A percentile compares a stretch with the other conserved stretches of the same genome.
Evolutionary conservation across 768 basidiomycete species (phyloP).

Genomic region (Rickenella mellea): DNA sequence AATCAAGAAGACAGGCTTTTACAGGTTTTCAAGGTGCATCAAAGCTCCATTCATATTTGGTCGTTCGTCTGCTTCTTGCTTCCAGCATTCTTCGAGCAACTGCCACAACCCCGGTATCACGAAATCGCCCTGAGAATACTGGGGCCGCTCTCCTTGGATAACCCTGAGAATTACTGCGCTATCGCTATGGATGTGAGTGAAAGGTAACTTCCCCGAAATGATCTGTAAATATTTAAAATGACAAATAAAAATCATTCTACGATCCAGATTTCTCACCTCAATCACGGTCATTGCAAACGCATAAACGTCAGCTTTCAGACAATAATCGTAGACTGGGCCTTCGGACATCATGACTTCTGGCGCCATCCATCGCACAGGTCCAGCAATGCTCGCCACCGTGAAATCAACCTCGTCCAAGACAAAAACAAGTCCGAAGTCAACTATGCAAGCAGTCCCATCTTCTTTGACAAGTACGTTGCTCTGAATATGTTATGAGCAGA

Average conservation of each 20-base stretch:
- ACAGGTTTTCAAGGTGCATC: too few relatives aligned
- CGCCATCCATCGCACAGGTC: conserved; percentile 21
- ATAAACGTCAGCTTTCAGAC: conserved; percentile 15
- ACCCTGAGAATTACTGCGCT: conserved; percentile 15
- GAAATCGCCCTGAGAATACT: too few relatives aligned
- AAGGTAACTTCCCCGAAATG: conserved; percentile 12
- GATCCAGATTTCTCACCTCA: conserved; percentile 12
- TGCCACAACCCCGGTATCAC: too few relatives aligned
- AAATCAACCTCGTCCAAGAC: conserved; percentile 14
- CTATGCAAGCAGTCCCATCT: conserved; percentile 14
- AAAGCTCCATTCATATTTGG: too few relatives aligned
- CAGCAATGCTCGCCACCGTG: conserved; percentile 16
- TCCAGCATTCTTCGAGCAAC: too few relatives aligned
- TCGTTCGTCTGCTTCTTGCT: too few relatives aligned
- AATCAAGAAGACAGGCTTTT: too few relatives aligned
- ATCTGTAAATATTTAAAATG: conserved; percentile 7
- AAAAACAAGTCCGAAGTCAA: conserved; percentile 20
- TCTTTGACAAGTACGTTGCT: conserved; percentile 20
- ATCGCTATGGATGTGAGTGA: conserved; percentile 14
- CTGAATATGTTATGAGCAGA: background rate
- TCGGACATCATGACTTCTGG: conserved; percentile 21
- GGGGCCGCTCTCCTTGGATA: conserved; percentile 12
- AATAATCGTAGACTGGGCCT: conserved; percentile 4
- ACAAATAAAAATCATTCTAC: background rate
- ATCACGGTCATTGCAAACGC: conserved; percentile 20